Conservation (phyloP, 129 eudicot genomes). For the Flaveria bidentis region DNA sequence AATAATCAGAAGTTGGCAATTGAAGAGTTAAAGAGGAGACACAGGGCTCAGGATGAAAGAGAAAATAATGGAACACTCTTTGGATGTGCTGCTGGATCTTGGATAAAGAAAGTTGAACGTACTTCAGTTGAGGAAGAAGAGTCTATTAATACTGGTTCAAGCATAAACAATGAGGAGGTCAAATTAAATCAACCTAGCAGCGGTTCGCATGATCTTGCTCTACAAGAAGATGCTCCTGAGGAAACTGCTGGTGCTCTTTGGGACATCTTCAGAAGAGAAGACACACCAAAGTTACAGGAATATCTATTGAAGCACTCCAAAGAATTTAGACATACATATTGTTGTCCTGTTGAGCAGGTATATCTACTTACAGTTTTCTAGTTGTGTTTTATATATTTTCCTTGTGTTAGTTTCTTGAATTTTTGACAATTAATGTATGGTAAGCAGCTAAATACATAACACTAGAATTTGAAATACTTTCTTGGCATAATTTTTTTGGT, state of each 20-base stretch:
- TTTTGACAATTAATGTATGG: not conserved
- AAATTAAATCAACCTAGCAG: not conserved
- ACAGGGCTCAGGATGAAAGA: constrained; percentile 66
- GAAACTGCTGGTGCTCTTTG: constrained; percentile 65
- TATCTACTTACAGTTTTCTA: constrained; percentile 1
- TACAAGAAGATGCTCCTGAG: constrained; percentile 6
- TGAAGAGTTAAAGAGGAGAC: constrained; percentile 53
- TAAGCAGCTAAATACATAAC: not conserved
- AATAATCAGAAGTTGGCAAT: constrained; percentile 52
- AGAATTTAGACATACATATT: constrained; percentile 65
- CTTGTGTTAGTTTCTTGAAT: not conserved
- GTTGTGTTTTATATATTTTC: not conserved
- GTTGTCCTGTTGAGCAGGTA: constrained; percentile 79
- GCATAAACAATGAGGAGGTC: constrained; percentile 6
- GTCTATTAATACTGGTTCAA: not conserved
- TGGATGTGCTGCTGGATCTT: constrained; percentile 2
- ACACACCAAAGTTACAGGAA: constrained; percentile 53
- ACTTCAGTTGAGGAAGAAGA: not conserved
- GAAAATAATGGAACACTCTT: constrained; percentile 23
- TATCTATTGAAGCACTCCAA: constrained; percentile 53
- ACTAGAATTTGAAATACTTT: not conserved
- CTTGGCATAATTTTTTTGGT: not conserved
- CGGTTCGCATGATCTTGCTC: constrained; percentile 3
- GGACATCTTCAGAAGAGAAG: constrained; percentile 87
- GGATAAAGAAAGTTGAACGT: not conserved